A percentile compares a stretch with the other conserved stretches of the same genome.
Evolutionary conservation across 2,329 filamentous ascomycete genomes (phyloP).

Genomic region (Bipolaris bicolor): DNA sequence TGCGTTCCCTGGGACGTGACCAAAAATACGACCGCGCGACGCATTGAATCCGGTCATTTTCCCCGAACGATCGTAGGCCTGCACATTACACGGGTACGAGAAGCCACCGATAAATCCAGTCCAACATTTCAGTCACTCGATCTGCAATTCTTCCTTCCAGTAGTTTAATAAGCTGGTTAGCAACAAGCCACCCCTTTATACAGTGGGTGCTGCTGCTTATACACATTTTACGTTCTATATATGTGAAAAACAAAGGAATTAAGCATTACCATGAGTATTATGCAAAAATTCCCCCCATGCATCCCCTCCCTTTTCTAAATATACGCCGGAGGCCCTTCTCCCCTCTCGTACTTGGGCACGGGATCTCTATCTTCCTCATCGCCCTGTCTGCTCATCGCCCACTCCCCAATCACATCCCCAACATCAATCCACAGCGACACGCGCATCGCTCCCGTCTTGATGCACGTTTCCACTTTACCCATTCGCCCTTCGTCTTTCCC

Average conservation of each 20-base stretch:
- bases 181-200: too few species aligned
- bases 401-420: slow-evolving; percentile 8
- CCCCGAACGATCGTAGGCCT: not conserved
- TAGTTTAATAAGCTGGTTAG: too few species aligned
- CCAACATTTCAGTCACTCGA: not conserved
- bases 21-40: not conserved
- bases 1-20: not conserved
- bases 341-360: slow-evolving; percentile 21
- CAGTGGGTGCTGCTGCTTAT: too few species aligned
- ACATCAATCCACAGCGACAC: slow-evolving; percentile 25
- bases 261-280: not conserved
- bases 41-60: not conserved
- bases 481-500: slow-evolving; percentile 18
- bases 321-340: slow-evolving; percentile 19
- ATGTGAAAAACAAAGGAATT: not conserved
- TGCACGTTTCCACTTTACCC: slow-evolving; percentile 20
- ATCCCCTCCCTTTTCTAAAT: not conserved
- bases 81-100: not conserved
- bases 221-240: too few species aligned
- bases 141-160: not conserved
- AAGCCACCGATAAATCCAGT: not conserved
- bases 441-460: slow-evolving; percentile 7
- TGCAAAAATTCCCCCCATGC: too few species aligned
- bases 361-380: slow-evolving; percentile 13
- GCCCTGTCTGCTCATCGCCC: not conserved